A percentile compares a stretch with the other conserved stretches of the same genome.
Evolutionary conservation across 2,329 filamentous ascomycete species (phyloP).

Genomic region (Cercospora beticola): DNA sequence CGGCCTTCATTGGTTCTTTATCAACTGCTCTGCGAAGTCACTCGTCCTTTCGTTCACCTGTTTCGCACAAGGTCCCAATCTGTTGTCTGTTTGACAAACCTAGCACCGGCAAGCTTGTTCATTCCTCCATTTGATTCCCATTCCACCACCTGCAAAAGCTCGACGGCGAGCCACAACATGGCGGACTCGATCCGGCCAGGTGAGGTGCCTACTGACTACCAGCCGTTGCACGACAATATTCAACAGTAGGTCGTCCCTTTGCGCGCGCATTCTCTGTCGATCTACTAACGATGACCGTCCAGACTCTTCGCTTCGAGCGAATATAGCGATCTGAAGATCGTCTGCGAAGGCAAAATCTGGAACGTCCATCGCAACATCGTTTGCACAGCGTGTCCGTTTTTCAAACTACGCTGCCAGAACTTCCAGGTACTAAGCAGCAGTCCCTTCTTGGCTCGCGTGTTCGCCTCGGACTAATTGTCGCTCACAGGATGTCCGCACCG

Average conservation of each 20-base stretch:
- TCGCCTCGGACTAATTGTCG: too few relatives aligned
- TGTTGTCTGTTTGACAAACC: too few relatives aligned
- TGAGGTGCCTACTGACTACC: not conserved
- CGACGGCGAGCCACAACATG: not conserved
- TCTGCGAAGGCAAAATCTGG: constrained; percentile 21
- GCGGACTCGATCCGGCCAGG: not conserved
- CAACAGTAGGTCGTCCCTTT: not conserved
- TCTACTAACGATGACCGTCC: not conserved
- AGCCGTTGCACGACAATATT: not conserved
- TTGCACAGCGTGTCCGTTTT: constrained; percentile 27
- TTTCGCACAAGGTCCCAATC: too few relatives aligned
- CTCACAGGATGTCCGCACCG: not conserved
- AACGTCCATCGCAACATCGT: constrained; percentile 30
- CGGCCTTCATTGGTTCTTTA: too few relatives aligned
- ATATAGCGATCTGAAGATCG: constrained; percentile 25
- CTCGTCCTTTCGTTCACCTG: too few relatives aligned
- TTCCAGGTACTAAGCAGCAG: not conserved
- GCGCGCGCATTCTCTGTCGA: not conserved
- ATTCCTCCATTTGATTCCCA: too few relatives aligned
- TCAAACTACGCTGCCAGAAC: not conserved
- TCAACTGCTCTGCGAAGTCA: too few relatives aligned
- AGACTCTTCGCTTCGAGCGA: not conserved
- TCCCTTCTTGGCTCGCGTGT: too few relatives aligned
- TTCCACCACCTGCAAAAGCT: not conserved
- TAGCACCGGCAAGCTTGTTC: not conserved